Evolutionary conservation across 805 yeast species (phyloP).

Genomic region (Candida arabinofermentans): DNA sequence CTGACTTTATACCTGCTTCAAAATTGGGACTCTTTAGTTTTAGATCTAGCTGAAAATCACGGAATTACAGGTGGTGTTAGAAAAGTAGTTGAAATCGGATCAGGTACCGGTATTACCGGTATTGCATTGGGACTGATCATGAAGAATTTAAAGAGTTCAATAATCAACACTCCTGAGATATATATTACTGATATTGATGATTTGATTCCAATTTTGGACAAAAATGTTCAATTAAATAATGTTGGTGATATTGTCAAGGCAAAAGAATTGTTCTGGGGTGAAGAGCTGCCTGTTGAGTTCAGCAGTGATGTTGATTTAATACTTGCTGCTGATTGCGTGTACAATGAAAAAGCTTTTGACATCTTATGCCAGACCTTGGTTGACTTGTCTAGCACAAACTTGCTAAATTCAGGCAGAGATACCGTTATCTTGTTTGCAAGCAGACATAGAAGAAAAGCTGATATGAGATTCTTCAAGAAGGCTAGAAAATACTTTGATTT

Average conservation of each 20-base stretch:
- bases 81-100: conserved; percentile 48
- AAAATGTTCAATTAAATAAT: conserved; percentile 40
- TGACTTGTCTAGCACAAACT: conserved; percentile 31
- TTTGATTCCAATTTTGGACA: conserved; percentile 43
- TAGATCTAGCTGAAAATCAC: conserved; percentile 11
- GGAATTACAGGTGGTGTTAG: conserved; percentile 15
- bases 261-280: conserved; percentile 43
- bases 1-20: conserved; percentile 42
- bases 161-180: conserved; percentile 30
- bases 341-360: conserved; percentile 51
- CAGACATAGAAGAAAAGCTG: conserved; percentile 46
- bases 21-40: conserved; percentile 11
- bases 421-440: conserved; percentile 49
- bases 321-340: conserved; percentile 60
- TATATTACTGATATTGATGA: conserved; percentile 47
- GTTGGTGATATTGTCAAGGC: conserved; percentile 36
- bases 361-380: conserved; percentile 45
- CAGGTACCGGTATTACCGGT: conserved; percentile 59
- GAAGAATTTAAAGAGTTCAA: conserved; percentile 5
- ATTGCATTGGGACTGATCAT: conserved; percentile 30
- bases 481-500: conserved; percentile 31
- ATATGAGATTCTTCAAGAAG: conserved; percentile 21
- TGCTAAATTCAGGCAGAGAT: conserved; percentile 20
- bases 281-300: conserved; percentile 34
- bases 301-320: conserved; percentile 36